A percentile compares a stretch with the other conserved stretches of the same genome.
phyloP scores from a whole-genome alignment of 805 yeast species.

The Candida awuae region DNA sequence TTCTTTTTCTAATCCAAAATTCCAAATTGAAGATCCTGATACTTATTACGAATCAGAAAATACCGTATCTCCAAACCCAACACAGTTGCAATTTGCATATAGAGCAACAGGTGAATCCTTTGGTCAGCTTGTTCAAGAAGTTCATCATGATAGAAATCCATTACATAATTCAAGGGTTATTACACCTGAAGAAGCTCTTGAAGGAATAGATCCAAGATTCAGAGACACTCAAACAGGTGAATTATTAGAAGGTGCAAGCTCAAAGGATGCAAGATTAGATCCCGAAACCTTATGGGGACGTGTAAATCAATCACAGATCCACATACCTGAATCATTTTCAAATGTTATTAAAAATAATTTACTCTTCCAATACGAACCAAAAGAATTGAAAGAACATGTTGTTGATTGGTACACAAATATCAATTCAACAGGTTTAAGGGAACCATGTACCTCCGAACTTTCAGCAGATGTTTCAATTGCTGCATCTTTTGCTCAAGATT shows the following conservation, averaged over 20 bases:
- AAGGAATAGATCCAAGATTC: constrained; percentile 26
- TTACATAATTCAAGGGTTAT: constrained; percentile 29
- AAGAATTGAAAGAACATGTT: constrained; percentile 52
- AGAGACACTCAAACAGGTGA: constrained; percentile 29
- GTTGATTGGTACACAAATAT: constrained; percentile 31
- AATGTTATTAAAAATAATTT: constrained; percentile 58
- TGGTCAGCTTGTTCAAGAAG: constrained; percentile 36
- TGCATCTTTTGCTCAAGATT: constrained; percentile 72
- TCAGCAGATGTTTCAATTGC: constrained; percentile 80
- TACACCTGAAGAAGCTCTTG: constrained; percentile 29
- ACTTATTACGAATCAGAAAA: constrained; percentile 11
- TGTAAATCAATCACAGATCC: constrained; percentile 42
- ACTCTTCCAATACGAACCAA: constrained; percentile 52
- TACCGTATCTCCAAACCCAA: constrained; percentile 18
- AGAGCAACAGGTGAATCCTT: constrained; percentile 33
- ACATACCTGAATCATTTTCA: constrained; percentile 50
- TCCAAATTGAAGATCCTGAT: constrained; percentile 23
- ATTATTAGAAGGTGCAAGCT: constrained; percentile 31
- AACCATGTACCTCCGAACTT: constrained; percentile 25
- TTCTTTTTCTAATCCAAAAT: constrained; percentile 1
- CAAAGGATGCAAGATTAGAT: constrained; percentile 49
- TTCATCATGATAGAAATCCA: constrained; percentile 29
- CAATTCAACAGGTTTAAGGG: constrained; percentile 47
- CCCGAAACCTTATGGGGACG: constrained; percentile 51
- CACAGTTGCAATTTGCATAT: constrained; percentile 29